Base-by-base conservation (phyloP, 225 moss, liverwort and hornwort genomes). In the Bryum argenteum region DNA sequence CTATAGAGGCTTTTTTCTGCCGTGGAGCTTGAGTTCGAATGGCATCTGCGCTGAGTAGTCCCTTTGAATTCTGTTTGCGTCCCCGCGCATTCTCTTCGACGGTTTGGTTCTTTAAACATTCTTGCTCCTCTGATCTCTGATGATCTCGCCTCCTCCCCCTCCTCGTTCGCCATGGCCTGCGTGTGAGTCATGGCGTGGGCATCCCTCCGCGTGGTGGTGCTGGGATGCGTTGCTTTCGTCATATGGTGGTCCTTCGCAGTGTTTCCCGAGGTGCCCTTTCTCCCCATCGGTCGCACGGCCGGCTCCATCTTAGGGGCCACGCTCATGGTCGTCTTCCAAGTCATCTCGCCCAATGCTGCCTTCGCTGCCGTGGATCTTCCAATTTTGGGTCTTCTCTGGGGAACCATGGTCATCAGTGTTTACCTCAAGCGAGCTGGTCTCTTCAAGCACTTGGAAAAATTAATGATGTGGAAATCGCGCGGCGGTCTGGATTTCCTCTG, bases 211-310 rank as follows among this genome's bases (percentile, higher is more conserved):
- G 79, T 75, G 28, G 86, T 93, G 6, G 54, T 71, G 1, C 45
- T 83, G 33, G 96, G 96, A 17, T 88, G 87, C 71, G n/a, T 83
- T 2, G 89, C 90, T 0, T 97, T 97, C 3, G 53, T 44, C 5
- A 52, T 91, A 2, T 97, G 91, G 91, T 97, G 94, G 97, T 9
- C 88, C 6, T 63, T 94, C 41, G 89, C 97, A 0, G 94, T 94
- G 9, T 97, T 94, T 41, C 92, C 94, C 0, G 83, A 79, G 8
- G 84, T 92, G 4, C 97, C 88, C 1, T 85, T 80, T 12, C 61
- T 97, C 0, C 94, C 94, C 2, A 92, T 97, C 13, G 97, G 97
- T 17, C 75, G 97, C 61, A 97, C 91, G 6, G 93, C 91, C 8
- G 97, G 97, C 37, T 94, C 94, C 1, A 57, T 97, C 14, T 38